These are phyloP conservation scores for Rhexocercosporidium sp. DNA, from an alignment of 2,329 filamentous ascomycete genomes.

Conservation along the genomic window DNA sequence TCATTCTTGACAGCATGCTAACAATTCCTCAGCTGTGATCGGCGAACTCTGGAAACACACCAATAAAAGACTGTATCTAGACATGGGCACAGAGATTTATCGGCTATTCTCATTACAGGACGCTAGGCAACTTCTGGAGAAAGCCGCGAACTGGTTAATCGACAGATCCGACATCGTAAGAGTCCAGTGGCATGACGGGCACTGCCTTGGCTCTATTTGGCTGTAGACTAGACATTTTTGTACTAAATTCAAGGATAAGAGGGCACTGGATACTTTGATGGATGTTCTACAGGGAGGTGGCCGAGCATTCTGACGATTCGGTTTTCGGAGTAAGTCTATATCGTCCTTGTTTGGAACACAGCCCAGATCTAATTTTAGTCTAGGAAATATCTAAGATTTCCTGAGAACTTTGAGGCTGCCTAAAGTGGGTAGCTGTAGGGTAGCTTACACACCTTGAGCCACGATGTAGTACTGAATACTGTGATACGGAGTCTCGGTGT, in stretches of 20 bases:
- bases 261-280: background rate
- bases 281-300: background rate
- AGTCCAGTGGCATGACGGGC: background rate
- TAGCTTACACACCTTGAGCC: background rate
- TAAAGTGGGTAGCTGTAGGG: background rate
- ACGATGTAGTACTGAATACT: too few relatives aligned
- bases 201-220: background rate
- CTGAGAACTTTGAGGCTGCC: background rate
- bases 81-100: background rate
- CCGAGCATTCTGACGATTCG: background rate
- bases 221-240: background rate
- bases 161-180: background rate
- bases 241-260: background rate
- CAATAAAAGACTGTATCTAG: background rate
- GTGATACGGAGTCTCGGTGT: background rate
- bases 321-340: background rate
- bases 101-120: background rate
- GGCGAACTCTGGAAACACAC: background rate
- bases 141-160: background rate
- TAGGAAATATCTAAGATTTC: background rate
- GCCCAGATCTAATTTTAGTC: background rate
- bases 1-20: background rate
- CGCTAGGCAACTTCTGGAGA: background rate
- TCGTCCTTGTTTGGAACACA: background rate
- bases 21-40: background rate